phyloP scores from a whole-genome alignment of 768 basidiomycete genomes.

The Russula compacta region DNA sequence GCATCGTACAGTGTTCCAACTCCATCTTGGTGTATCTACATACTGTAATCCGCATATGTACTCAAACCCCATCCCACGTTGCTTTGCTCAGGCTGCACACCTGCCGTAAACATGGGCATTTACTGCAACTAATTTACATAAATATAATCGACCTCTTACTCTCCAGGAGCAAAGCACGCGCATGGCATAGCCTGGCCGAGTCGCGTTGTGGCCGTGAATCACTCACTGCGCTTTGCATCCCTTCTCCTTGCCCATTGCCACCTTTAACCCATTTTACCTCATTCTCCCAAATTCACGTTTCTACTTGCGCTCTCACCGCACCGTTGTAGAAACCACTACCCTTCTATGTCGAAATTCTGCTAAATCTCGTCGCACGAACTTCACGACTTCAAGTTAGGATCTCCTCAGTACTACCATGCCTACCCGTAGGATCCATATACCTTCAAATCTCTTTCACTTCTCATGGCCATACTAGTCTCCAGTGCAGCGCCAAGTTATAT shows the following conservation, averaged over 20 bases:
- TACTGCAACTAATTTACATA: not conserved
- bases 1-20: too few species aligned
- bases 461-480: not conserved
- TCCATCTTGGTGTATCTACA: too few species aligned
- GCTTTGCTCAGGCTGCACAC: not conserved
- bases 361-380: not conserved
- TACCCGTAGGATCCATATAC: not conserved
- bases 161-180: not conserved
- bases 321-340: not conserved
- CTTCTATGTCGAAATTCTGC: not conserved
- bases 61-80: too few species aligned
- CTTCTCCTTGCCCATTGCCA: not conserved
- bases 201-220: too few species aligned
- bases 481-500: slow-evolving; percentile 1
- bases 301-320: not conserved
- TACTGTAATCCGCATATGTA: too few species aligned
- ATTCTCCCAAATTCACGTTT: not conserved
- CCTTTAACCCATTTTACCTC: not conserved
- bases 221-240: not conserved
- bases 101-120: not conserved
- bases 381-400: not conserved
- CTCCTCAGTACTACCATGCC: not conserved
- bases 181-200: too few species aligned
- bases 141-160: not conserved
- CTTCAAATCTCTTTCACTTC: not conserved